Base-by-base conservation (phyloP, 257 asterid species). In the Salvia splendens region DNA sequence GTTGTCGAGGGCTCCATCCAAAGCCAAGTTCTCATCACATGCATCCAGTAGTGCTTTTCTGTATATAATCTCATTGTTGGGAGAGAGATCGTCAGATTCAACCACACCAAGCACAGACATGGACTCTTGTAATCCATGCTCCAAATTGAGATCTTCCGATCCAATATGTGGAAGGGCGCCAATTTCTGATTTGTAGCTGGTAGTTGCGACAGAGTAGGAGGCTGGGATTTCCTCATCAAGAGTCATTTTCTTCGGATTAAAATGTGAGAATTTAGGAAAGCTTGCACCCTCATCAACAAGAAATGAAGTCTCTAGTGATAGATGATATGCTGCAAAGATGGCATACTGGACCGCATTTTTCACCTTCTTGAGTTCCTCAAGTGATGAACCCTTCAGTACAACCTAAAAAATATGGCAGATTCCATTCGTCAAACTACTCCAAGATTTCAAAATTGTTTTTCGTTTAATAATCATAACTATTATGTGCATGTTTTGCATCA, bases 261-360 rank as follows among this genome's bases (percentile, higher is more conserved):
- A 24, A 24, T 24, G 30, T 24, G 30, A 32, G 67, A 50, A 16
- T 75, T 81, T 79, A 42, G 98, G 98, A 66, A 94, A 87, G 57
- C 80, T 80, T 49, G 99, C 96, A 36, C 99, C 99, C 86, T 94
- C 99, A 42, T 94, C 97, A 45, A 87, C 89, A 67, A 94, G 95
- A 78, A 88, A 94, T 1, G 98, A 94, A 59, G 96, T 88, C 78
- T 94, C 95, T 45, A 88, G 83, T 42, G 87, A 87, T 73, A 94
- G 77, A 82, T 94, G 98, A 75, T 94, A 84, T 50, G 99, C 99
- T 41, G 96, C 99, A 75, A 94, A 94, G 20, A 94, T 87, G 45
- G 98, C 96, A 70, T 85, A 91, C 36, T 80, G 88, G 64, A 86
- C 78, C 65, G 84, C 97, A 33, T 80, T 77, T 65, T 94, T 94